Percentiles rank a stretch among this genome's conserved stretches.
Evolutionary conservation across 73 alveolate genomes (phyloP).

Genomic region (Paramecium bursaria): DNA sequence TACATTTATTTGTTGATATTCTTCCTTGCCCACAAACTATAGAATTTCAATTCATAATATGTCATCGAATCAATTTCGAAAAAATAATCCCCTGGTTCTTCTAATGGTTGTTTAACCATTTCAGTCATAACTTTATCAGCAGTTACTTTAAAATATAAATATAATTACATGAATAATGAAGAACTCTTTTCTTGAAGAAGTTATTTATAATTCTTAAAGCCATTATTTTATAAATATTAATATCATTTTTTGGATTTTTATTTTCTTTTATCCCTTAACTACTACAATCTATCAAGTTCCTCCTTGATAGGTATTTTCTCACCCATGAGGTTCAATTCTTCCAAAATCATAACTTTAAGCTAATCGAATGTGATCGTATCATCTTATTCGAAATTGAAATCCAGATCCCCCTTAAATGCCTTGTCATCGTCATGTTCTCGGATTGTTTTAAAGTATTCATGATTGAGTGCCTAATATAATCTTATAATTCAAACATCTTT

Average conservation of each 20-base stretch:
- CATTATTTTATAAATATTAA: too few species aligned
- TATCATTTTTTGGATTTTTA: constrained; percentile 18
- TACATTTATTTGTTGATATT: neutral
- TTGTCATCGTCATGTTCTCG: constrained; percentile 62
- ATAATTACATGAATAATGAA: constrained; percentile 10
- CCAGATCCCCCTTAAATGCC: constrained; percentile 38
- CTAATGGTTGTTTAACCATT: constrained; percentile 24
- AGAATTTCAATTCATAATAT: constrained; percentile 52
- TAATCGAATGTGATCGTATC: constrained; percentile 51
- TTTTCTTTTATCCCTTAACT: constrained; percentile 14
- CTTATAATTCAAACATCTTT: constrained; percentile 42
- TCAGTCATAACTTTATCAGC: constrained; percentile 59
- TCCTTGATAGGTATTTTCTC: constrained; percentile 18
- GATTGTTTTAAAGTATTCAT: constrained; percentile 63
- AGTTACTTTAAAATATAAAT: neutral
- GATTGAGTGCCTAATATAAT: constrained; percentile 58
- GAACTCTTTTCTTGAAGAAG: constrained; percentile 52
- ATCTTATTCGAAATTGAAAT: constrained; percentile 66
- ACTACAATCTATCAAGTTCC: constrained; percentile 33
- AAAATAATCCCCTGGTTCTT: constrained; percentile 54
- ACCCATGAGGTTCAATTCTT: constrained; percentile 60
- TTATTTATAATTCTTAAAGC: constrained; percentile 30
- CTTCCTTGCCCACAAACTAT: constrained; percentile 24
- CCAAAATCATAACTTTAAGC: constrained; percentile 48
- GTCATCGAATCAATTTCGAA: constrained; percentile 15